Conservation (phyloP, 1,139 yeast genomes). For the Magnusiomyces ingens region DNA sequence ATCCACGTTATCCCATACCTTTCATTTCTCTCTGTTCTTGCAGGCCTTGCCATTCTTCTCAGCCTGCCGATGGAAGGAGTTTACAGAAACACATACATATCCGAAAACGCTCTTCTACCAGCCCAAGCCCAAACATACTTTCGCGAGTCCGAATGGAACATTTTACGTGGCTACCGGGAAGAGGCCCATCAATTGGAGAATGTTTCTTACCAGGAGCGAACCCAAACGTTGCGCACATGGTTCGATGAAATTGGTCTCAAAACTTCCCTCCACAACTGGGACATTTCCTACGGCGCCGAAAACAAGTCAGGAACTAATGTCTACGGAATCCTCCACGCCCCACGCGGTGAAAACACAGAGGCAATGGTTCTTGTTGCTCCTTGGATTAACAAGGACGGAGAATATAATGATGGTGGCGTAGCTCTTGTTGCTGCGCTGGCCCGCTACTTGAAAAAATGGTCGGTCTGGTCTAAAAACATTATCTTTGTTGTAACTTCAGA, state of each 20-base stretch:
- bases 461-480: constrained; percentile 93
- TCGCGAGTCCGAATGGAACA: constrained; percentile 92
- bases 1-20: constrained; percentile 46
- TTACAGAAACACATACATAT: constrained; percentile 73
- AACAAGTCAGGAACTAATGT: constrained; percentile 44
- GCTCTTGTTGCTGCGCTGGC: constrained; percentile 68
- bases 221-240: constrained; percentile 50
- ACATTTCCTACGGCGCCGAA: constrained; percentile 33
- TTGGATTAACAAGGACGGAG: constrained; percentile 59
- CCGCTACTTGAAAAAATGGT: constrained; percentile 73
- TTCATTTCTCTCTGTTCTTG: constrained; percentile 52
- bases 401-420: constrained; percentile 70
- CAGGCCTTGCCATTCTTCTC: constrained; percentile 64
- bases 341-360: constrained; percentile 94
- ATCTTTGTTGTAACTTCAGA: constrained; percentile 78
- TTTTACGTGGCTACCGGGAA: constrained; percentile 75
- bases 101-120: constrained; percentile 96
- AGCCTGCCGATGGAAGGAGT: constrained; percentile 74
- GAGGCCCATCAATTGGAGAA: constrained; percentile 41
- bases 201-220: constrained; percentile 28
- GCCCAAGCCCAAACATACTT: constrained; percentile 91
- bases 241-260: constrained; percentile 67
- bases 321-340: constrained; percentile 84
- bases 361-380: constrained; percentile 90
- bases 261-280: constrained; percentile 45